These are phyloP conservation scores for Termitomyces sp. DNA, from an alignment of 768 basidiomycete genomes.

Conservation along the genomic window DNA sequence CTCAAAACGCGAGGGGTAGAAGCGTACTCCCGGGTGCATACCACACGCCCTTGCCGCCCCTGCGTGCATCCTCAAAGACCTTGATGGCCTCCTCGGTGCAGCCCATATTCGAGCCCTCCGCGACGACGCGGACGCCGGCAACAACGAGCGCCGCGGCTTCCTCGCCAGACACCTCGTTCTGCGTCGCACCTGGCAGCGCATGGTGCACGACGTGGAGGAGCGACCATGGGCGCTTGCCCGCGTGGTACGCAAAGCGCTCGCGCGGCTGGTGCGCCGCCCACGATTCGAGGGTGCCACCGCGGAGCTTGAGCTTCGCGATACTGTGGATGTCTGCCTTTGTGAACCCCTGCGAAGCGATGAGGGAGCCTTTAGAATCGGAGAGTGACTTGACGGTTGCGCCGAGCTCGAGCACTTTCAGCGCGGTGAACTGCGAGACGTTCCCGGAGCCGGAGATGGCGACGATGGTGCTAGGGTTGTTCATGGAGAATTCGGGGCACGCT, in stretches of 20 bases:
- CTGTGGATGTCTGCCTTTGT: slow-evolving; percentile 47
- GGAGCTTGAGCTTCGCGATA: slow-evolving; percentile 48
- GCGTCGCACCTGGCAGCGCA: slow-evolving; percentile 63
- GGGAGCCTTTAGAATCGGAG: slow-evolving; percentile 68
- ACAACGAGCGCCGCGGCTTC: slow-evolving; percentile 66
- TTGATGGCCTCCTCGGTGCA: slow-evolving; percentile 69
- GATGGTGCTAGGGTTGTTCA: slow-evolving; percentile 33
- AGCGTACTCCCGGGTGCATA: slow-evolving; percentile 71
- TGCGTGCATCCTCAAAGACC: slow-evolving; percentile 61
- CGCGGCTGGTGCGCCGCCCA: slow-evolving; percentile 22
- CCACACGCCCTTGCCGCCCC: slow-evolving; percentile 47
- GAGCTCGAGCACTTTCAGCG: slow-evolving; percentile 71
- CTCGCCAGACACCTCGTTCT: slow-evolving; percentile 63
- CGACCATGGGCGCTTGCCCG: slow-evolving; percentile 60
- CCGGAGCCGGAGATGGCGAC: slow-evolving; percentile 62
- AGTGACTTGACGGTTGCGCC: slow-evolving; percentile 66
- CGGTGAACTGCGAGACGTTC: slow-evolving; percentile 73
- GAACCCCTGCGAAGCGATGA: slow-evolving; percentile 52
- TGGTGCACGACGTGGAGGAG: slow-evolving; percentile 57
- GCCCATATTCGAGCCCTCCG: slow-evolving; percentile 78
- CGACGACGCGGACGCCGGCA: slow-evolving; percentile 64
- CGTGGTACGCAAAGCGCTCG: slow-evolving; percentile 42
- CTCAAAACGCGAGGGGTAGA: background rate
- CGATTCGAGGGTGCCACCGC: slow-evolving; percentile 41
- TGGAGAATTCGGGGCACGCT: background rate